A percentile compares a stretch with the other conserved stretches of the same genome.
Evolutionary conservation across 345 rosid genomes (phyloP).

Genomic region (Linum trigynum): DNA sequence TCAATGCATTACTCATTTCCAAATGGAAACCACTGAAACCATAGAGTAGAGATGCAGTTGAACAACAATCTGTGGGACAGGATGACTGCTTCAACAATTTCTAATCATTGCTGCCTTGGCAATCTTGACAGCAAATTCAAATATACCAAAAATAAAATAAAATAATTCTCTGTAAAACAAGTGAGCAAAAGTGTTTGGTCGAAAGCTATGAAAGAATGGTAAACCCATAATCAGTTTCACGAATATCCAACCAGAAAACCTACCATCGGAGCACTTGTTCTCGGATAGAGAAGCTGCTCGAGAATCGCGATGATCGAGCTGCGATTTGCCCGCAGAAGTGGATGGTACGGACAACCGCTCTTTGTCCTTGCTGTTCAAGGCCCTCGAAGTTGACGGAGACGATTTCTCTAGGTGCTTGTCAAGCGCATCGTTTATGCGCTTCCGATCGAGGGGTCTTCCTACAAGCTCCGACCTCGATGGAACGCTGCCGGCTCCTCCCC

Average conservation of each 20-base stretch:
- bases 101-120: too few relatives aligned
- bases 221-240: not conserved
- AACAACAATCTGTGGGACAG: not conserved
- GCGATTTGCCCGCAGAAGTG: constrained; percentile 41
- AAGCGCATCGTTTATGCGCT: constrained; percentile 63
- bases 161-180: too few relatives aligned
- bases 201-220: too few relatives aligned
- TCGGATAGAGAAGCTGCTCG: constrained; percentile 35
- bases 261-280: constrained; percentile 63
- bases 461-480: constrained; percentile 2
- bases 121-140: too few relatives aligned
- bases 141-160: too few relatives aligned
- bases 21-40: not conserved
- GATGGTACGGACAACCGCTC: constrained; percentile 45
- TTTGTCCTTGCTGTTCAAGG: constrained; percentile 29
- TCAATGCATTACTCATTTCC: not conserved
- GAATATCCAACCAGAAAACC: not conserved
- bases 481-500: too few relatives aligned
- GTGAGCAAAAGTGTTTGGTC: too few relatives aligned
- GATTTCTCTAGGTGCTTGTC: constrained; percentile 70
- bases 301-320: constrained; percentile 22
- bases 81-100: too few relatives aligned
- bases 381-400: constrained; percentile 65
- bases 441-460: constrained; percentile 47
- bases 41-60: not conserved